These are phyloP conservation scores for Liriodendron chinense DNA, from an alignment of 164 flowering plant genomes.

Conservation along the genomic window DNA sequence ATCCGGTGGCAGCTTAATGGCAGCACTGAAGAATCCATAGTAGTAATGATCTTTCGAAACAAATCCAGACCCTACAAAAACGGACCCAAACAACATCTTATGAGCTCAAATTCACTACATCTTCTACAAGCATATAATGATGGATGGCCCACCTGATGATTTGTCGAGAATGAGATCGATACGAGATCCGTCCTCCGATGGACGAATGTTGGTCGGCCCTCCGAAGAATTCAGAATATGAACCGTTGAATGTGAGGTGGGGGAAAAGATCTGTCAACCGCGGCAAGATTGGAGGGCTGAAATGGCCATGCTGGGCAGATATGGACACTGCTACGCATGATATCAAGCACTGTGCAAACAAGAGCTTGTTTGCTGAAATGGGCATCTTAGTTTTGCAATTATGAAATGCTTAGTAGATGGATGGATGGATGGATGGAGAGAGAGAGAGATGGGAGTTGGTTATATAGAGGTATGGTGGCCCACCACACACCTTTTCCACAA, in stretches of 20 bases:
- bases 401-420: neutral
- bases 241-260: constrained; percentile 17
- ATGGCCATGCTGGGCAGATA: constrained; percentile 3
- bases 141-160: constrained; percentile 14
- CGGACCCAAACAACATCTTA: neutral
- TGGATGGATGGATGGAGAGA: neutral
- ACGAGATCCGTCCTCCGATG: constrained; percentile 13
- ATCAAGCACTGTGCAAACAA: constrained; percentile 7
- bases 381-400: neutral
- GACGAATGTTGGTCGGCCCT: constrained; percentile 13
- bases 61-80: constrained; percentile 27
- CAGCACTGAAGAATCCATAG: constrained; percentile 53
- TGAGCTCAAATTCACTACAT: neutral
- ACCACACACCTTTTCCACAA: neutral
- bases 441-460: neutral
- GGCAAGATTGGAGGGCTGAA: constrained; percentile 20
- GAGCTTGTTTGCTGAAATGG: neutral
- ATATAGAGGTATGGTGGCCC: neutral
- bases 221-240: constrained; percentile 19
- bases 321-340: neutral
- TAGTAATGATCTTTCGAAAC: constrained; percentile 28
- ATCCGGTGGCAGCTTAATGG: constrained; percentile 63
- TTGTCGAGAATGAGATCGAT: constrained; percentile 21
- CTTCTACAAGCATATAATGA: neutral
- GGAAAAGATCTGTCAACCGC: constrained; percentile 22